These are phyloP conservation scores for Cyberlindnera amylophila DNA, from an alignment of 805 yeast genomes.

Conservation along the genomic window DNA sequence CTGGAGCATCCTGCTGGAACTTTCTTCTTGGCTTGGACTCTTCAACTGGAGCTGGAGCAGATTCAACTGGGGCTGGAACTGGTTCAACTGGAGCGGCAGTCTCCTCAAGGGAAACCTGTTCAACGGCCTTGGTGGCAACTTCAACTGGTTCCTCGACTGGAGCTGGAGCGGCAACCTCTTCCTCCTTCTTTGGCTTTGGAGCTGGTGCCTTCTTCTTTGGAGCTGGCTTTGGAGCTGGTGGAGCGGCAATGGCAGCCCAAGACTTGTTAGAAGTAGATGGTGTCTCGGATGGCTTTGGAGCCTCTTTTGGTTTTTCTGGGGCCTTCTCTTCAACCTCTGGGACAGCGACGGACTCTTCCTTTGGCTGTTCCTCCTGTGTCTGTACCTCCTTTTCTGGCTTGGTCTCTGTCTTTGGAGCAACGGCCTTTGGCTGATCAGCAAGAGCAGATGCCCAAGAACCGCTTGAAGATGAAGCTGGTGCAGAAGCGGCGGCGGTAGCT, in stretches of 20 bases:
- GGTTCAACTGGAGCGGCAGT: conserved; percentile 10
- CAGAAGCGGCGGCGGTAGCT: conserved; percentile 12
- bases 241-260: conserved; percentile 70
- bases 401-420: conserved; percentile 4
- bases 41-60: conserved; percentile 22
- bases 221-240: conserved; percentile 32
- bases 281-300: conserved; percentile 18
- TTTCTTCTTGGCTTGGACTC: conserved; percentile 30
- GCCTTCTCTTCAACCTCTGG: conserved; percentile 7
- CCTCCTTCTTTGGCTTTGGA: conserved; percentile 19
- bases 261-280: conserved; percentile 37
- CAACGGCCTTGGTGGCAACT: conserved; percentile 12
- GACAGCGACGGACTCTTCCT: conserved; percentile 7
- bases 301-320: conserved; percentile 15
- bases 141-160: conserved; percentile 4
- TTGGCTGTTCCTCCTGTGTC: conserved; percentile 3
- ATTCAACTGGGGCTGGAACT: conserved; percentile 14
- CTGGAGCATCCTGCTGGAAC: conserved; percentile 41
- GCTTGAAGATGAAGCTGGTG: conserved; percentile 20
- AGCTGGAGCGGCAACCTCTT: conserved; percentile 11
- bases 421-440: conserved; percentile 23
- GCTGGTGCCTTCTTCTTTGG: conserved; percentile 19
- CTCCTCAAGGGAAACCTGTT: conserved; percentile 19
- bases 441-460: conserved; percentile 31
- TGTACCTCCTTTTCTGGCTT: conserved; percentile 2